A percentile compares a stretch with the other conserved stretches of the same genome.
Evolutionary conservation across 1,139 yeast species (phyloP).

Genomic region (Candida smagusa): DNA sequence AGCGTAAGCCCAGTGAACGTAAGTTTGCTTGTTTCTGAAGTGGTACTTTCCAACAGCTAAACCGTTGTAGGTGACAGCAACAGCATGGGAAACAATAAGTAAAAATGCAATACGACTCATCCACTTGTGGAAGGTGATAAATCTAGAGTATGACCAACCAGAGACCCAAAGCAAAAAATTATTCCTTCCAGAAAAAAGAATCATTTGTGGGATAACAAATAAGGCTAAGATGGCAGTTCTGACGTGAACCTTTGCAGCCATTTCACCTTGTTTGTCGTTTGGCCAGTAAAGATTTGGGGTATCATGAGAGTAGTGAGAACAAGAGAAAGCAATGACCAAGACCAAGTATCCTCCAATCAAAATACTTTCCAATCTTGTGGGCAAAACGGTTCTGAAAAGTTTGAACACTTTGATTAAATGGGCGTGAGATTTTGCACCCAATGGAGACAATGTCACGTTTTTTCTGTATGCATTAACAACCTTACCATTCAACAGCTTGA

Average conservation of each 20-base stretch:
- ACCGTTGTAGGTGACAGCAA: slow-evolving; percentile 43
- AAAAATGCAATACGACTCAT: slow-evolving; percentile 45
- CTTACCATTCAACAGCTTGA: slow-evolving; percentile 29
- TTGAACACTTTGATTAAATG: slow-evolving; percentile 27
- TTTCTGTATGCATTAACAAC: slow-evolving; percentile 37
- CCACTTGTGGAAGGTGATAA: slow-evolving; percentile 66
- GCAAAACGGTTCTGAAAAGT: slow-evolving; percentile 42
- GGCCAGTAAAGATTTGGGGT: slow-evolving; percentile 34
- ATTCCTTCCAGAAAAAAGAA: slow-evolving; percentile 65
- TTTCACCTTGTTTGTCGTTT: slow-evolving; percentile 26
- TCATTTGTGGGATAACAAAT: slow-evolving; percentile 47
- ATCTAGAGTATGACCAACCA: slow-evolving; percentile 64
- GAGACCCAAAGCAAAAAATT: slow-evolving; percentile 61
- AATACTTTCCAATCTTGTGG: slow-evolving; percentile 57
- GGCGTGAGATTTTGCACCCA: slow-evolving; percentile 40
- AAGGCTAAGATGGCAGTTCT: slow-evolving; percentile 54
- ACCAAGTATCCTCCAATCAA: slow-evolving; percentile 38
- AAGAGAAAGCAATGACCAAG: slow-evolving; percentile 39
- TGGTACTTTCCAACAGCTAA: slow-evolving; percentile 31
- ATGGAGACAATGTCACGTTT: slow-evolving; percentile 47
- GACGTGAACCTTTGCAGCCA: slow-evolving; percentile 56
- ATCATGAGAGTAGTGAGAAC: slow-evolving; percentile 39
- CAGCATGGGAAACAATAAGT: slow-evolving; percentile 45
- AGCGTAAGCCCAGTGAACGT: slow-evolving; percentile 55
- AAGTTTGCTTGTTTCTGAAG: slow-evolving; percentile 34